A percentile compares a stretch with the other conserved stretches of the same genome.
Evolutionary conservation across 345 rosid species (phyloP).

Genomic region (Eucalyptus globulus): DNA sequence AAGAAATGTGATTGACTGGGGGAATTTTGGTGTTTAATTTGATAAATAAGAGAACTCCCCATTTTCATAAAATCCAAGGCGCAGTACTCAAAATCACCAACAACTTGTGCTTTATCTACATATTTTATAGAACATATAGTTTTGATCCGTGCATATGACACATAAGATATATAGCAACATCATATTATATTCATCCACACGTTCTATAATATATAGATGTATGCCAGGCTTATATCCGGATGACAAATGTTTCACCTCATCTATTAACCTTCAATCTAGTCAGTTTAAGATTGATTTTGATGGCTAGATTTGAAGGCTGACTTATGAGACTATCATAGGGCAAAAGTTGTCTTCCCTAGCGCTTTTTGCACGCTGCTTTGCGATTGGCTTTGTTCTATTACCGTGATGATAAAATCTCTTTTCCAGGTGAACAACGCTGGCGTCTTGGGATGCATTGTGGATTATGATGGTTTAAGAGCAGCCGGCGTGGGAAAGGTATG

Average conservation of each 20-base stretch:
- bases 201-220: no score
- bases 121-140: not conserved
- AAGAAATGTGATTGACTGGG: not conserved
- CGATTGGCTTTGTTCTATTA: not conserved
- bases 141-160: not conserved
- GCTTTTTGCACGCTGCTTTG: not conserved
- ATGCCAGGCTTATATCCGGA: not conserved
- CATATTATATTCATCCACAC: no score
- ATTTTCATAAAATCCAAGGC: not conserved
- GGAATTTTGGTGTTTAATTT: not conserved
- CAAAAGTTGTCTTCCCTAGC: not conserved
- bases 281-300: not conserved
- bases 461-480: not conserved
- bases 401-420: not conserved
- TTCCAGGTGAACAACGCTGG: constrained; percentile 12
- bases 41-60: not conserved
- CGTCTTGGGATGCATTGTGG: not conserved
- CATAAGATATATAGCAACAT: no score
- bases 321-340: not conserved
- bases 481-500: not conserved
- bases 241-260: not conserved
- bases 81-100: not conserved
- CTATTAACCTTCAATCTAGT: not conserved
- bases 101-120: not conserved
- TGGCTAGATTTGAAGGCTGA: not conserved